Base-by-base conservation (phyloP, 495 filamentous ascomycete genomes). In the Penicillium diatomitis region DNA sequence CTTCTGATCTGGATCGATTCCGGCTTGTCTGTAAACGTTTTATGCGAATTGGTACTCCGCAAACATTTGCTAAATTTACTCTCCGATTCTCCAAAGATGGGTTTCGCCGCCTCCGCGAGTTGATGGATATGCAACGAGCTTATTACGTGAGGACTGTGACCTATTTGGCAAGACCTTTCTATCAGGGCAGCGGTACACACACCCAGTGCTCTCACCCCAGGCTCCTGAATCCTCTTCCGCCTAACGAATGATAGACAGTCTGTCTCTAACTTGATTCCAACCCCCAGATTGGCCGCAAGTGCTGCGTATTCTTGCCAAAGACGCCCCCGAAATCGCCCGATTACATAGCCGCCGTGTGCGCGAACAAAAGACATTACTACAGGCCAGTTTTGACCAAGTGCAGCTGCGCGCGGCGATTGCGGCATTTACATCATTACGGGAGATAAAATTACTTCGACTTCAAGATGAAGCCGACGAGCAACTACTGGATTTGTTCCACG, bases 101-200 rank as follows among this genome's bases (percentile, higher is more conserved):
- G 1, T 78, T 87, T 44, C 60, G 66, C 32, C 67, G 76, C 40
- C 61, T 87, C 40, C 73, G 80, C 20, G 67, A 72, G 32, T 52
- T 74, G 37, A 49, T 74, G 41, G 48, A 60, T 46, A 74, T 71
- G 69, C 75, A 82, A 57, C 70, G 84, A 12, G 76, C 79, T 34
- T 71, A 67, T 51, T 74, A 82, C 66, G 81, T 85, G 41, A 79
- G 74, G 62, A 78, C 82, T 57, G 80, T 87, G 61, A 83, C 79
- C 55, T 87, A 87, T 61, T 76, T 87, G 66, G 78, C 87, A 60
- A 82, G 82, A 57, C 81, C 76, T 46, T 84, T 85, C 62, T 86
- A 86, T 66, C 64, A 70, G 59, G 69, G 68, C 64, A 66, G 60
- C 60, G 65, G 67, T 73, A 74, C 48, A 20, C 20, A 20, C 20